phyloP scores from a whole-genome alignment of 2,329 filamentous ascomycete genomes.

The Proliferodiscus dingleyae region DNA sequence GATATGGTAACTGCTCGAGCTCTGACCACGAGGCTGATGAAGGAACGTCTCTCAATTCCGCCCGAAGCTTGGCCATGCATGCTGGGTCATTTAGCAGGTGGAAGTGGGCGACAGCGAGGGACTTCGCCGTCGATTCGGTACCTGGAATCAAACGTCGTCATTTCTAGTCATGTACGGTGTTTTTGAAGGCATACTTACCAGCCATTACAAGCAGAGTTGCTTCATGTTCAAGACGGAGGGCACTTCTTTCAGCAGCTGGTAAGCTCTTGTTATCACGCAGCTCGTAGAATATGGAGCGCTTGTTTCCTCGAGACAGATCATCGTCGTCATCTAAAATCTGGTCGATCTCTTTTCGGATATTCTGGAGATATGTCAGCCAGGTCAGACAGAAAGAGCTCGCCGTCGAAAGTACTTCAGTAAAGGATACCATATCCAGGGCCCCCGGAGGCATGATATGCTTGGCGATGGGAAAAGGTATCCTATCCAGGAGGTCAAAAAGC shows the following conservation, averaged over 20 bases:
- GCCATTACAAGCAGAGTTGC: slow-evolving; percentile 30
- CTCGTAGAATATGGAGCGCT: slow-evolving; percentile 2
- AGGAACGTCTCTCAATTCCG: slow-evolving; percentile 29
- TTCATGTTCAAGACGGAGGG: slow-evolving; percentile 30
- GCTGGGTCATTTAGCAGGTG: slow-evolving; percentile 32
- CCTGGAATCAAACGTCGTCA: too few relatives aligned
- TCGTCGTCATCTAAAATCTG: too few relatives aligned
- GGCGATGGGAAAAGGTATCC: slow-evolving; percentile 10
- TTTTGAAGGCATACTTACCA: too few relatives aligned
- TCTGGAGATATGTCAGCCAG: too few relatives aligned
- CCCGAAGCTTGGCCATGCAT: slow-evolving; percentile 26
- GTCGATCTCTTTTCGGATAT: too few relatives aligned
- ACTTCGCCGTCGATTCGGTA: slow-evolving; percentile 32
- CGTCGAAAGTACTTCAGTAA: slow-evolving; percentile 11
- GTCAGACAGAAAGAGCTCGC: too few relatives aligned
- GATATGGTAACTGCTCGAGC: slow-evolving; percentile 26
- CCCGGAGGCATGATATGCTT: slow-evolving; percentile 15
- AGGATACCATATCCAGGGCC: slow-evolving; percentile 11
- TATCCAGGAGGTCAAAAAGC: slow-evolving; percentile 11
- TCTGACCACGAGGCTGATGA: slow-evolving; percentile 2
- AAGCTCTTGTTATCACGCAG: slow-evolving; percentile 4
- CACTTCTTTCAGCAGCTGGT: slow-evolving; percentile 29
- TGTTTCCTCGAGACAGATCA: too few relatives aligned
- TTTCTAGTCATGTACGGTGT: too few relatives aligned
- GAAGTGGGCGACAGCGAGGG: slow-evolving; percentile 31